Conservation (phyloP, 2,329 filamentous ascomycete genomes). For the Neocucurbitaria cava region DNA sequence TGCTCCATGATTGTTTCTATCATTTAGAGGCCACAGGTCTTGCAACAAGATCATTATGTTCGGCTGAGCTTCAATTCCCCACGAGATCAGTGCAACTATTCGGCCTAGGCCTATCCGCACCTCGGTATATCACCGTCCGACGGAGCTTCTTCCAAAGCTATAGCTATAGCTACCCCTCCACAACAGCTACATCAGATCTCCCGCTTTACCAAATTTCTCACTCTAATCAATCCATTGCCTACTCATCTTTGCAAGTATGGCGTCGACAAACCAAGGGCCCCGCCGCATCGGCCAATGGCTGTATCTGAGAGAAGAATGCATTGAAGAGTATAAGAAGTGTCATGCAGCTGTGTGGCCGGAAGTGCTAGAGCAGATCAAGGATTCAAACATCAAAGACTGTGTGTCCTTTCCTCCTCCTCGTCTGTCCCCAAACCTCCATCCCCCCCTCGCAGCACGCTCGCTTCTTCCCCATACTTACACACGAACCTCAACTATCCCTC, state of each 20-base stretch:
- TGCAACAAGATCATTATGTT: background rate
- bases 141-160: background rate
- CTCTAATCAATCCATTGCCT: too few relatives aligned
- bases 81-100: background rate
- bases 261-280: conserved; percentile 34
- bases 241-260: too few relatives aligned
- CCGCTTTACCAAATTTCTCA: background rate
- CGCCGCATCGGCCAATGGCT: conserved; percentile 74
- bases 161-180: background rate
- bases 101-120: background rate
- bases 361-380: conserved; percentile 76
- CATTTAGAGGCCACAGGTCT: background rate
- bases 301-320: conserved; percentile 70
- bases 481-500: background rate
- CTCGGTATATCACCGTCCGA: background rate
- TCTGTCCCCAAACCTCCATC: background rate
- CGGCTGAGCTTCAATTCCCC: background rate
- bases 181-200: background rate
- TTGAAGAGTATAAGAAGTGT: conserved; percentile 74
- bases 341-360: conserved; percentile 80
- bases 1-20: too few relatives aligned
- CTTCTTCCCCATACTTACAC: too few relatives aligned
- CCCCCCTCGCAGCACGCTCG: background rate
- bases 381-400: conserved; percentile 76
- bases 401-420: conserved; percentile 51